phyloP scores from a whole-genome alignment of 2,329 filamentous ascomycete species.

The Ceratocystis smalleyi region DNA sequence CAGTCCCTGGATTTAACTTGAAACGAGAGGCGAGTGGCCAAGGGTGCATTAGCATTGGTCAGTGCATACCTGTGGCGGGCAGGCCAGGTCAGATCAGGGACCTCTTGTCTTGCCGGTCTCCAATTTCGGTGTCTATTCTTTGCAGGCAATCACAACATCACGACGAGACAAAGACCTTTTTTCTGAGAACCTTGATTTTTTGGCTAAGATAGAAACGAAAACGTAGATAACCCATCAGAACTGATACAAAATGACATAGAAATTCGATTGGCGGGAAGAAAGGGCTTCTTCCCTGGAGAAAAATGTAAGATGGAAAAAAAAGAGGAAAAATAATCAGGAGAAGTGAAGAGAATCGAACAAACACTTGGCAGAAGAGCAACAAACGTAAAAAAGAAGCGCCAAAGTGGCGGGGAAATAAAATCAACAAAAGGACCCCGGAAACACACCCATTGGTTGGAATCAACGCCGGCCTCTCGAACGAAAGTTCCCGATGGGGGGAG shows the following conservation, averaged over 20 bases:
- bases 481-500: background rate
- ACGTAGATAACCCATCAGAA: background rate
- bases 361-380: constrained; percentile 23
- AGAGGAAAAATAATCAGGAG: constrained; percentile 9
- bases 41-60: background rate
- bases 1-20: constrained; percentile 16
- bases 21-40: background rate
- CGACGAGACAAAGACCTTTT: background rate
- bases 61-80: background rate
- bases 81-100: background rate
- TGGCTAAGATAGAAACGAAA: background rate
- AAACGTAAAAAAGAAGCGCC: constrained; percentile 1
- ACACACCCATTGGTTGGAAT: constrained; percentile 1
- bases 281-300: background rate
- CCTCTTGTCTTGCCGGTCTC: too few species aligned
- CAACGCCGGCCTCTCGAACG: constrained; percentile 2
- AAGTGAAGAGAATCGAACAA: constrained; percentile 20
- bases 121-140: too few species aligned
- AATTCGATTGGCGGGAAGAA: background rate
- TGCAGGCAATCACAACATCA: background rate
- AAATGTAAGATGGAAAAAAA: constrained; percentile 10
- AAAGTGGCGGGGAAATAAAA: background rate
- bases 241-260: background rate
- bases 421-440: constrained; percentile 1
- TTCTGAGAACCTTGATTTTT: background rate